These are phyloP conservation scores for Aspergillus nidulans DNA, from an alignment of 495 filamentous ascomycete species.

Conservation along the genomic window DNA sequence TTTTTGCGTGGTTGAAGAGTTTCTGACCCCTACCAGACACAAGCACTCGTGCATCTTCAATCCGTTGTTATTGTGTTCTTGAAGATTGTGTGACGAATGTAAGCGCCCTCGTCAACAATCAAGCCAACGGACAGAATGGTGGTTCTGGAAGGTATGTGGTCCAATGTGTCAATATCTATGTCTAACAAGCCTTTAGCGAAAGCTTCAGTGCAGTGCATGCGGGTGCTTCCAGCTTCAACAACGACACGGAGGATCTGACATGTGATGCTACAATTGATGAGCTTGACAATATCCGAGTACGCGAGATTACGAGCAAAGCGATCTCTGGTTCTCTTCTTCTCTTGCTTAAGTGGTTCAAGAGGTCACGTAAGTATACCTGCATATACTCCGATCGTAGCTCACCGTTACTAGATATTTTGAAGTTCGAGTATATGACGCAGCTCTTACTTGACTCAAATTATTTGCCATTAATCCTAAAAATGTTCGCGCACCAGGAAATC, in stretches of 20 bases:
- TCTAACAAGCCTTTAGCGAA: conserved; percentile 25
- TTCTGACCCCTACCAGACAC: conserved; percentile 47
- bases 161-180: neutral
- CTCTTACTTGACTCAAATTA: conserved; percentile 92
- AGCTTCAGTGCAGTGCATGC: conserved; percentile 31
- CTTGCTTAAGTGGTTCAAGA: conserved; percentile 92
- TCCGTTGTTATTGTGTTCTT: conserved; percentile 91
- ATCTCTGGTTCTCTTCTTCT: conserved; percentile 81
- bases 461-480: conserved; percentile 83
- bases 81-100: conserved; percentile 83
- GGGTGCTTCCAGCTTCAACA: conserved; percentile 22
- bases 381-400: conserved; percentile 16
- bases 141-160: conserved; percentile 32
- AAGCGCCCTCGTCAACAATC: conserved; percentile 55
- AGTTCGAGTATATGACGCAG: conserved; percentile 94
- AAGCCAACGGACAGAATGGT: conserved; percentile 45
- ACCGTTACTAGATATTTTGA: conserved; percentile 67
- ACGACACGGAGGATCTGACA: conserved; percentile 27
- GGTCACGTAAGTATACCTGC: conserved; percentile 67
- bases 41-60: conserved; percentile 78
- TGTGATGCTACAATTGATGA: conserved; percentile 57
- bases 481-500: conserved; percentile 88
- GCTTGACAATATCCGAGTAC: conserved; percentile 68
- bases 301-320: conserved; percentile 87
- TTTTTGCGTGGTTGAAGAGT: neutral